These are phyloP conservation scores for Hericium erinaceus DNA, from an alignment of 768 basidiomycete genomes.

Conservation along the genomic window DNA sequence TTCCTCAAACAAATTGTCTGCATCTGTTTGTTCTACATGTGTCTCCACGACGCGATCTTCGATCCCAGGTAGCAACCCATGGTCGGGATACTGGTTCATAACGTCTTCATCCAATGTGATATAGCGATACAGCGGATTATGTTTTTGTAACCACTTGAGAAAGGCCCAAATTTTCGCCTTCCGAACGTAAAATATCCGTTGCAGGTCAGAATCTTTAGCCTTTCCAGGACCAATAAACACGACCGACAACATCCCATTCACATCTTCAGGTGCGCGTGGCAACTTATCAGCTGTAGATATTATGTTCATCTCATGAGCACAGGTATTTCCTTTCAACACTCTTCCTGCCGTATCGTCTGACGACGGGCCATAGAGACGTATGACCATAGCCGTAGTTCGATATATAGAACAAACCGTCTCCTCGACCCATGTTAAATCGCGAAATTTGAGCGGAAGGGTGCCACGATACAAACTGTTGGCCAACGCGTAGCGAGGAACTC, in stretches of 20 bases:
- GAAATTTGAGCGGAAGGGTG: constrained; percentile 15
- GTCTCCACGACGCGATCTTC: constrained; percentile 15
- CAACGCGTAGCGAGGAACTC: neutral
- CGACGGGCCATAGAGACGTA: constrained; percentile 19
- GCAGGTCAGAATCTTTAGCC: constrained; percentile 9
- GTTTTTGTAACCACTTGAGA: constrained; percentile 16
- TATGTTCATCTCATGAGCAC: constrained; percentile 26
- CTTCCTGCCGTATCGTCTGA: constrained; percentile 16
- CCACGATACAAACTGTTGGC: neutral
- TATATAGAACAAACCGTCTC: constrained; percentile 17
- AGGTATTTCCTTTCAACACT: constrained; percentile 26
- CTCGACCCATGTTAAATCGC: constrained; percentile 10
- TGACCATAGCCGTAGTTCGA: constrained; percentile 21
- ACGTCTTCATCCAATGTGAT: neutral
- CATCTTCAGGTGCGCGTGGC: constrained; percentile 19
- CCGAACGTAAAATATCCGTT: constrained; percentile 15
- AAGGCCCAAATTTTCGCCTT: constrained; percentile 20
- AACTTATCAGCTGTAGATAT: constrained; percentile 21
- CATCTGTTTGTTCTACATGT: neutral
- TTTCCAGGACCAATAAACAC: constrained; percentile 23
- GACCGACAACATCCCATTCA: constrained; percentile 18
- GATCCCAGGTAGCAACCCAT: neutral
- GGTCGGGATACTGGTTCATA: neutral
- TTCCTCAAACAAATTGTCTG: constrained; percentile 12
- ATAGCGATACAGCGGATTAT: constrained; percentile 17